Evolutionary conservation across 345 rosid genomes (phyloP).

Genomic region (Camelina sativa): DNA sequence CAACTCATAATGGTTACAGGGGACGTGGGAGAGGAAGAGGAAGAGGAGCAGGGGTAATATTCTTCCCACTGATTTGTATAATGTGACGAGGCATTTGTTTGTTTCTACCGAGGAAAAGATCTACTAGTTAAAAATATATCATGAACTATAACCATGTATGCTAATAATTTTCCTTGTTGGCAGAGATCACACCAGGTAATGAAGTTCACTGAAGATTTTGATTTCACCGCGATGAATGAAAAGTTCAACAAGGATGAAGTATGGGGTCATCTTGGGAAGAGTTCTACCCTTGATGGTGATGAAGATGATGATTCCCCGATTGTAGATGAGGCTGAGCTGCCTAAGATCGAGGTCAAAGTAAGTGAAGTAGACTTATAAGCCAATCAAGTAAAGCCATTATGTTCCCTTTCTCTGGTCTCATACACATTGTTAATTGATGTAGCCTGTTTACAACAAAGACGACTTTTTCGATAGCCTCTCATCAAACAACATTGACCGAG

Average conservation of each 20-base stretch:
- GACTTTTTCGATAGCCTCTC: conserved; percentile 94
- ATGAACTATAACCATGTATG: background rate
- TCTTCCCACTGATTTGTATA: conserved; percentile 23
- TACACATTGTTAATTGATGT: conserved; percentile 27
- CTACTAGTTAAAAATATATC: background rate
- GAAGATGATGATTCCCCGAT: conserved; percentile 63
- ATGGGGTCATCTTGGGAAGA: conserved; percentile 95
- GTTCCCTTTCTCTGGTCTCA: conserved; percentile 6
- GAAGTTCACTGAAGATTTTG: conserved; percentile 90
- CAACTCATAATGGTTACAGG: conserved; percentile 60
- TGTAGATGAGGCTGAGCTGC: conserved; percentile 54
- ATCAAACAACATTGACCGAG: conserved; percentile 52
- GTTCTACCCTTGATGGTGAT: conserved; percentile 50
- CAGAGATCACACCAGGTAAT: conserved; percentile 59
- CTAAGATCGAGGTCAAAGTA: conserved; percentile 61
- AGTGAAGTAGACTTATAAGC: conserved; percentile 21
- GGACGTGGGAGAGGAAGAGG: conserved; percentile 91
- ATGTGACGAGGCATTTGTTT: conserved; percentile 11
- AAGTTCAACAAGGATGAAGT: conserved; percentile 95
- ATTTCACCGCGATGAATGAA: conserved; percentile 91
- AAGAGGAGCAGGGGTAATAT: conserved; percentile 83
- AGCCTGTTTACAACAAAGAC: conserved; percentile 89
- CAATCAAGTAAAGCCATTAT: background rate
- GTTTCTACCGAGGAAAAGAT: background rate
- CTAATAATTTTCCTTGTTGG: conserved; percentile 27